phyloP scores from a whole-genome alignment of 805 yeast species.

The Pichia gijzeniarum region DNA sequence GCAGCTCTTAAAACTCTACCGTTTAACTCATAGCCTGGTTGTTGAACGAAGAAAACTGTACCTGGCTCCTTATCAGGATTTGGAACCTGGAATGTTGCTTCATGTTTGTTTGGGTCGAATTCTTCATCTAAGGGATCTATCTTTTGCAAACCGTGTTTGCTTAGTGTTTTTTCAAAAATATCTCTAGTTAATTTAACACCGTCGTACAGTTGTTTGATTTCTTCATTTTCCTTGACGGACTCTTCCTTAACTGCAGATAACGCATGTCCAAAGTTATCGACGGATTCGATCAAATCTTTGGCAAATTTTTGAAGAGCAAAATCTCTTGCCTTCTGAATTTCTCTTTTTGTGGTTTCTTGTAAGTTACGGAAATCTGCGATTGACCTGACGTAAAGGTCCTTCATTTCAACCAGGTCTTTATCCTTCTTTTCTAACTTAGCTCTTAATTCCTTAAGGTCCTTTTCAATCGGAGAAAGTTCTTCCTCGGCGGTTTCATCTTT shows the following conservation, averaged over 20 bases:
- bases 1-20: conserved; percentile 91
- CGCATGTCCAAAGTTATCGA: conserved; percentile 88
- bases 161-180: conserved; percentile 77
- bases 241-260: conserved; percentile 64
- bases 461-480: conserved; percentile 23
- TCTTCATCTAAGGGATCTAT: conserved; percentile 77
- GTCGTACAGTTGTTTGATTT: conserved; percentile 68
- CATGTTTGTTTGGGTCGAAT: conserved; percentile 89
- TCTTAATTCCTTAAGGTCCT: conserved; percentile 37
- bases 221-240: conserved; percentile 49
- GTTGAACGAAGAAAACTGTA: conserved; percentile 88
- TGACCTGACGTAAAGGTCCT: conserved; percentile 75
- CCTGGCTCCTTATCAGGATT: conserved; percentile 88
- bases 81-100: conserved; percentile 84
- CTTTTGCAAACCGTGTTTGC: conserved; percentile 72
- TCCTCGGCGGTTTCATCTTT: conserved; percentile 17
- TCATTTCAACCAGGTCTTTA: conserved; percentile 72
- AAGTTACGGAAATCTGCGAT: conserved; percentile 90
- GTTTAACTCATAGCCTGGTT: conserved; percentile 79
- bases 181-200: conserved; percentile 89
- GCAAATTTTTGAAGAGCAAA: conserved; percentile 91
- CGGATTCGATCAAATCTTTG: conserved; percentile 79
- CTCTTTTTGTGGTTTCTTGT: conserved; percentile 85
- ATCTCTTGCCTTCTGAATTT: conserved; percentile 79
- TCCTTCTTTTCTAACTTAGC: conserved; percentile 53